Evolutionary conservation across 2,329 filamentous ascomycete genomes (phyloP), one percentile per base, ranked within the genome.

Genomic region (Neonectria faginata): DNA sequence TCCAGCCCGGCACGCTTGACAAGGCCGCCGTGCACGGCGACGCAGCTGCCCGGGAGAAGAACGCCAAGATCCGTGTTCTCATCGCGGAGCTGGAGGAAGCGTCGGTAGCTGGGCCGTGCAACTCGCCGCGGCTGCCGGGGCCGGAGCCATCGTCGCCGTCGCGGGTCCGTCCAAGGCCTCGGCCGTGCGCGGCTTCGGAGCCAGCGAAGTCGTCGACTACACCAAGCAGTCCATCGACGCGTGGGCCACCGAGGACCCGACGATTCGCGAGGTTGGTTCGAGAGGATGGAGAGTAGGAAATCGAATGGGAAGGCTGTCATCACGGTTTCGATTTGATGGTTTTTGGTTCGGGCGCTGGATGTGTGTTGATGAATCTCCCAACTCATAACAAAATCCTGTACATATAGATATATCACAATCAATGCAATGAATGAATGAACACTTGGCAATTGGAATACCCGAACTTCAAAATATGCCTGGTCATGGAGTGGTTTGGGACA

Each of bases 221-320:
- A 76, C 67, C 7, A 68, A 70, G 50, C 70, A 71, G 47, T 70
- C 67, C 1, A 48, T 80, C 16, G 69, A 66, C 6, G 70, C 73
- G 2, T 81, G 79, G 80, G 76, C 69, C 3, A 65, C 57, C 2
- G 70, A 64, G 14, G 73, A 76, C 50, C 64, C 70, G 1, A 70
- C 55, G 5, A 60, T 56, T 47, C 65, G 75, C 16, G 70, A 78
- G 58, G 72, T 72, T 2, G 79, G 0, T 82, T 80, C 67, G 77
- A 77, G 12, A 77, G 70, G 66, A 70, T 81, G 10, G 75, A 79
- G 39, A 68, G 69, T 16, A 73, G 79, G 2, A 77, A 73, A 51
- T 70, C 78, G 7, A 79, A 73, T 53, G 80, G 80, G 0, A 82
- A 82, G 65, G 75, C 82, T 18, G 67, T 81, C n/a, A 77, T 82